Conservation (phyloP, 2,329 filamentous ascomycete species). For the Penicillium sp. region DNA sequence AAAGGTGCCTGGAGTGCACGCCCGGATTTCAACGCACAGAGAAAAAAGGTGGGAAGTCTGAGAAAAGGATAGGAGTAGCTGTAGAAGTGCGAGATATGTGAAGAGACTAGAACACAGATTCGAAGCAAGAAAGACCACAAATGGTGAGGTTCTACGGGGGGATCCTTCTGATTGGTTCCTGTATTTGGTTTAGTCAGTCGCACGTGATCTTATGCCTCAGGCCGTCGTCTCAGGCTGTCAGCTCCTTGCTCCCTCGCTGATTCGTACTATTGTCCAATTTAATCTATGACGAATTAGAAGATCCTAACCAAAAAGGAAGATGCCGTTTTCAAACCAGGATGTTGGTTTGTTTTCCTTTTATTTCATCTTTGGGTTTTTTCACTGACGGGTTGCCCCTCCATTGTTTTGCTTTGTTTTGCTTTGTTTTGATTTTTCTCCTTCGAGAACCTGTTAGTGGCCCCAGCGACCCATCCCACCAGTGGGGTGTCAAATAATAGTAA, state of each 20-base stretch:
- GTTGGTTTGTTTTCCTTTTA: neutral
- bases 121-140: constrained; percentile 15
- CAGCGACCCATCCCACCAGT: constrained; percentile 29
- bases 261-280: neutral
- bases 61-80: constrained; percentile 1
- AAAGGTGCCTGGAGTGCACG: constrained; percentile 31
- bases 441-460: constrained; percentile 31
- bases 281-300: neutral
- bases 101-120: constrained; percentile 23
- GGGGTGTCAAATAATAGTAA: neutral
- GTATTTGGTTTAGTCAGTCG: neutral
- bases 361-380: neutral
- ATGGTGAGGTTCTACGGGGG: constrained; percentile 21
- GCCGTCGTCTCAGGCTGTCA: constrained; percentile 9
- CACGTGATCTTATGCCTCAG: constrained; percentile 18
- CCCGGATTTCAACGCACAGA: constrained; percentile 13
- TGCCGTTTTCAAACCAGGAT: neutral
- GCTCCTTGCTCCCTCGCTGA: constrained; percentile 2
- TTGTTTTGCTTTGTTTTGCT: constrained; percentile 15
- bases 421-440: constrained; percentile 41
- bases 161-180: constrained; percentile 19
- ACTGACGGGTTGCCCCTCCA: constrained; percentile 15
- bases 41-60: constrained; percentile 11
- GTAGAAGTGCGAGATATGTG: constrained; percentile 19
- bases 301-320: neutral